These are phyloP conservation scores for Rhizoclosmatium globosum DNA, from an alignment of 192 early-diverging fungal species.

Conservation along the genomic window DNA sequence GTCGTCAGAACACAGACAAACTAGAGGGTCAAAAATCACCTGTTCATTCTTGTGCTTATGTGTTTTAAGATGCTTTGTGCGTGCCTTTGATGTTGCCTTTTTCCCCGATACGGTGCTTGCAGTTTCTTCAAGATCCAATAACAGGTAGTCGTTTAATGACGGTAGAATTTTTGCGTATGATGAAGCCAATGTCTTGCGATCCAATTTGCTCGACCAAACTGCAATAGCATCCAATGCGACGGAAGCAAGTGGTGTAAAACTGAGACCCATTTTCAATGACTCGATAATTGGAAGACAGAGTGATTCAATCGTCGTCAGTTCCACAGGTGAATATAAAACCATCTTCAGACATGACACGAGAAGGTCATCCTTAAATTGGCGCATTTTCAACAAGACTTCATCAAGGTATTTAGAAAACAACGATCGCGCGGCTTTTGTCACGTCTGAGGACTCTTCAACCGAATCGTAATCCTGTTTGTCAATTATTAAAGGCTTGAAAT, in stretches of 20 bases:
- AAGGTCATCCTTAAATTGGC: slow-evolving; percentile 80
- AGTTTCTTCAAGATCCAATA: slow-evolving; percentile 50
- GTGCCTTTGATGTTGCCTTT: background rate
- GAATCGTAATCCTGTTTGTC: background rate
- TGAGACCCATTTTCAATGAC: slow-evolving; percentile 72
- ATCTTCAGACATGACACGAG: slow-evolving; percentile 71
- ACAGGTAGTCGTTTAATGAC: slow-evolving; percentile 70
- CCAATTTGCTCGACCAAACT: slow-evolving; percentile 48
- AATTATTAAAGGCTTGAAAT: background rate
- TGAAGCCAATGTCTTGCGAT: slow-evolving; percentile 28
- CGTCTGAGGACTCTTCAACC: slow-evolving; percentile 18
- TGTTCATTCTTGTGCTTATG: background rate
- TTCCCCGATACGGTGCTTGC: background rate
- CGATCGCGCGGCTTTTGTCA: slow-evolving; percentile 33
- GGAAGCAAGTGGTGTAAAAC: slow-evolving; percentile 67
- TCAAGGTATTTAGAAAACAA: slow-evolving; percentile 66
- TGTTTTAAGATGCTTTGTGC: slow-evolving; percentile 12
- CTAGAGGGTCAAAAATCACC: background rate
- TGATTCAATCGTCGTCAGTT: slow-evolving; percentile 58
- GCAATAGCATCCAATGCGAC: slow-evolving; percentile 72
- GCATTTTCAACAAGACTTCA: slow-evolving; percentile 65
- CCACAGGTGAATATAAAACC: slow-evolving; percentile 66
- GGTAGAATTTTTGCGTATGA: slow-evolving; percentile 64
- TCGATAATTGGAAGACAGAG: slow-evolving; percentile 67
- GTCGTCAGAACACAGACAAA: background rate